Evolutionary conservation across 305 asterid genomes (phyloP), one percentile per base, ranked within the genome.

Genomic region (Nicotiana rustica): DNA sequence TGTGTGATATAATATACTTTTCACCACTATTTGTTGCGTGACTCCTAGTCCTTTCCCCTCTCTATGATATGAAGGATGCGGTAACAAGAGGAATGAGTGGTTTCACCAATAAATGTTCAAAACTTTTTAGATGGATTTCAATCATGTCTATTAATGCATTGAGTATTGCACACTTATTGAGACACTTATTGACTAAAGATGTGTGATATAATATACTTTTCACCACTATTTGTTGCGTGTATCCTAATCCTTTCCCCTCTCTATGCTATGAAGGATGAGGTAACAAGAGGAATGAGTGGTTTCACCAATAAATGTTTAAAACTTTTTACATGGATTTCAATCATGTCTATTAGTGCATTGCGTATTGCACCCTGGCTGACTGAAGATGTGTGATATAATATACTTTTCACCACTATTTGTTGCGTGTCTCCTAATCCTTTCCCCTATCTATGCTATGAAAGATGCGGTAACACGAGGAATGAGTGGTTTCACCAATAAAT

Each of bases 11-110:
- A 21, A 49, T 73, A 7, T 14, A 73, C 62, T 25, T 18, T 25
- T 61, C 79, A 52, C 29, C 9, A 15, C 29, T 29, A 29, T 52
- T 75, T 52, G 64, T 3, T 75, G 64, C 41, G 4, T 49, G 79
- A 21, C 25, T 47, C 62, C 62, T 73, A 21, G 21, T 70, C 60
- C 78, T 44, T 70, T 41, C 18, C 60, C 36, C 78, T 44, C 19
- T 44, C 61, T 75, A 52, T 52, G 44, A 15, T 52, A 52, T 52
- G 9, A 25, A 71, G 14, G 25, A 75, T 75, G 78, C 61, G 47
- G 13, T 41, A 38, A 41, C 61, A 19, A 4, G 81, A 57, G 21
- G 35, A 78, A 35, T 33, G 82, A 18, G 12, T 60, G 71, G 31
- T 12, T 78, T 59, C 36, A 8, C 17, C 77, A 38, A 55, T 57